phyloP scores from a whole-genome alignment of 257 asterid species.

The Solanum ossicruentum region DNA sequence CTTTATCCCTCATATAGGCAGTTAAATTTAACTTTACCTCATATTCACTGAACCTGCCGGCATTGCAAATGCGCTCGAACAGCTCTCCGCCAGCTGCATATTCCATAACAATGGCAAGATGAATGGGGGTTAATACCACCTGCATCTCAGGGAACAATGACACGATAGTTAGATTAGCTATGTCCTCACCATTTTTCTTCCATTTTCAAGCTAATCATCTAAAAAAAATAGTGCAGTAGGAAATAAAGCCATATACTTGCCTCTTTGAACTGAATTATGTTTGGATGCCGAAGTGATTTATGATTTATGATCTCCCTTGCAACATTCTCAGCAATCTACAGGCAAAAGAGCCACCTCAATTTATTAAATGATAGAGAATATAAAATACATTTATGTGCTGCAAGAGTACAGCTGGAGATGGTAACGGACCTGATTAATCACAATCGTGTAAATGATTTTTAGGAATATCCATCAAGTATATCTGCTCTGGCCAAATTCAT shows the following conservation, averaged over 20 bases:
- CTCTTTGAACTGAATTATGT: constrained; percentile 75
- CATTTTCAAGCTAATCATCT: not conserved
- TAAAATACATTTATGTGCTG: too few species aligned
- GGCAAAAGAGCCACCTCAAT: not conserved
- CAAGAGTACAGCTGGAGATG: too few species aligned
- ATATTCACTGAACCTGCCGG: constrained; percentile 18
- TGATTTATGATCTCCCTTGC: constrained; percentile 76
- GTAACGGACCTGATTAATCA: too few species aligned
- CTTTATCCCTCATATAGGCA: not conserved
- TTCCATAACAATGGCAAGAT: constrained; percentile 79
- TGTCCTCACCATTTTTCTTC: not conserved
- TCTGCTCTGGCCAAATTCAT: too few species aligned
- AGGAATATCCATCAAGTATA: too few species aligned
- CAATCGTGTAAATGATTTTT: too few species aligned
- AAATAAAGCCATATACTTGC: constrained; percentile 1
- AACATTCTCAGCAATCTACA: constrained; percentile 74
- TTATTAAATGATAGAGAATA: too few species aligned
- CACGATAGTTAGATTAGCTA: not conserved
- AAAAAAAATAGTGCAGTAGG: not conserved
- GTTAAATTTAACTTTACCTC: constrained; percentile 30
- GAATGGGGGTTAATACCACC: constrained; percentile 68
- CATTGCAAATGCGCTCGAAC: constrained; percentile 63
- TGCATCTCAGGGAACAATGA: constrained; percentile 9
- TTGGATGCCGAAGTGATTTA: constrained; percentile 70
- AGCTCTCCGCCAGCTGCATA: constrained; percentile 88